phyloP scores from a whole-genome alignment of 1,284 basidiomycete genomes.

The Rhizoctonia solani region DNA sequence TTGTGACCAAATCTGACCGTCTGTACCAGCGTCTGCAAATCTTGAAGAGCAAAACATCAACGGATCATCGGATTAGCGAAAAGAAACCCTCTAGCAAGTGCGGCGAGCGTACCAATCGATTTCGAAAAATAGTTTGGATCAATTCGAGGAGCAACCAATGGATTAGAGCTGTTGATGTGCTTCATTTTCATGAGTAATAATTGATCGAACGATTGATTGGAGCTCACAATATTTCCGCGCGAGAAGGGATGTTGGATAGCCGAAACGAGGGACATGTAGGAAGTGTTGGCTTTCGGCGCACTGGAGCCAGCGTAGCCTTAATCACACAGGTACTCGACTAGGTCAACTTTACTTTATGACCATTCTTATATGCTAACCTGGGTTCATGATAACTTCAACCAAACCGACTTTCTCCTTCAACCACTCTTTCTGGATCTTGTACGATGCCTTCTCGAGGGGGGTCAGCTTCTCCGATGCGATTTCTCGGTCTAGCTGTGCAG shows the following conservation, averaged over 20 bases:
- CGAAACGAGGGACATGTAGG: constrained; percentile 44
- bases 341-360: background rate
- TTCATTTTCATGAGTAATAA: background rate
- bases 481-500: background rate
- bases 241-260: constrained; percentile 48
- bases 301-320: constrained; percentile 34
- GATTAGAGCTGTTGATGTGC: constrained; percentile 20
- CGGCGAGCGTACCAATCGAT: background rate
- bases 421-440: constrained; percentile 10
- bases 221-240: constrained; percentile 20
- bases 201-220: background rate
- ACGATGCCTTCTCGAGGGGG: background rate
- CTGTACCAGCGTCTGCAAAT: constrained; percentile 44
- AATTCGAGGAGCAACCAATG: background rate
- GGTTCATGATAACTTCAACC: constrained; percentile 40
- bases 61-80: background rate
- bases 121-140: constrained; percentile 25
- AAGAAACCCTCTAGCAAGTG: background rate
- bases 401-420: constrained; percentile 38
- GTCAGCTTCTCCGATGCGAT: background rate
- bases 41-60: constrained; percentile 15
- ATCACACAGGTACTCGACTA: background rate
- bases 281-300: constrained; percentile 40
- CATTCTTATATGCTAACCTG: background rate
- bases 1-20: constrained; percentile 44